These are phyloP conservation scores for Chlorella ohadii DNA, from an alignment of 139 green algal genomes.

Conservation along the genomic window DNA sequence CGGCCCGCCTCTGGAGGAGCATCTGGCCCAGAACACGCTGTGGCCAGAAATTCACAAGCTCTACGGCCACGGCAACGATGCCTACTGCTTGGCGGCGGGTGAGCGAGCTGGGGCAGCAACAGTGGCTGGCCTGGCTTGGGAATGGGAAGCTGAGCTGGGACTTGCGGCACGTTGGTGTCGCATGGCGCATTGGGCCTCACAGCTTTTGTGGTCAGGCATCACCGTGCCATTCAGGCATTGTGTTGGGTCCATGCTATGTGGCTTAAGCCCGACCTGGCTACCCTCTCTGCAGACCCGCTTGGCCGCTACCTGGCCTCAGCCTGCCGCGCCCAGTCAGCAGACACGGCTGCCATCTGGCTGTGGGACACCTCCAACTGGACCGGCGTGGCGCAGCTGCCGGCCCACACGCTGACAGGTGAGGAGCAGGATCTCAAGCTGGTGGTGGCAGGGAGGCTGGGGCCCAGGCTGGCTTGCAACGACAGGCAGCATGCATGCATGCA, in stretches of 20 bases:
- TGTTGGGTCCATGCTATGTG: too few relatives aligned
- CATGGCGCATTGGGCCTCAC: too few relatives aligned
- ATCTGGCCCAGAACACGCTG: slow-evolving; percentile 90
- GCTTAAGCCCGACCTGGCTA: too few relatives aligned
- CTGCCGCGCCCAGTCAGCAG: slow-evolving; percentile 71
- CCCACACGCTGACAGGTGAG: slow-evolving; percentile 85
- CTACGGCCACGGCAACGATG: slow-evolving; percentile 96
- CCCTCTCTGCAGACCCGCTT: slow-evolving; percentile 43
- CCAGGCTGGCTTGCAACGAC: neutral
- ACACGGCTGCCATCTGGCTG: slow-evolving; percentile 70
- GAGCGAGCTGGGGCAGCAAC: neutral
- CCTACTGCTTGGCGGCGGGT: slow-evolving; percentile 75
- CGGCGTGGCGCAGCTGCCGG: slow-evolving; percentile 48
- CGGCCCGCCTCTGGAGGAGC: slow-evolving; percentile 91
- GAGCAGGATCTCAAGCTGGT: neutral
- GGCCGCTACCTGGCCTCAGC: slow-evolving; percentile 78
- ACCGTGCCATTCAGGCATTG: too few relatives aligned
- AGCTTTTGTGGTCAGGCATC: too few relatives aligned
- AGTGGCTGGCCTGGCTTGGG: too few relatives aligned
- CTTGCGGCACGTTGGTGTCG: too few relatives aligned
- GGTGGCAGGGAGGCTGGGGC: neutral
- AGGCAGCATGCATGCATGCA: neutral
- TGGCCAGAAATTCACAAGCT: slow-evolving; percentile 96
- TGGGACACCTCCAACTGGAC: slow-evolving; percentile 77
- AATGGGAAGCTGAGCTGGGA: too few relatives aligned